Base-by-base conservation (phyloP, 441 rosid species). In the Erodium trifolium region DNA sequence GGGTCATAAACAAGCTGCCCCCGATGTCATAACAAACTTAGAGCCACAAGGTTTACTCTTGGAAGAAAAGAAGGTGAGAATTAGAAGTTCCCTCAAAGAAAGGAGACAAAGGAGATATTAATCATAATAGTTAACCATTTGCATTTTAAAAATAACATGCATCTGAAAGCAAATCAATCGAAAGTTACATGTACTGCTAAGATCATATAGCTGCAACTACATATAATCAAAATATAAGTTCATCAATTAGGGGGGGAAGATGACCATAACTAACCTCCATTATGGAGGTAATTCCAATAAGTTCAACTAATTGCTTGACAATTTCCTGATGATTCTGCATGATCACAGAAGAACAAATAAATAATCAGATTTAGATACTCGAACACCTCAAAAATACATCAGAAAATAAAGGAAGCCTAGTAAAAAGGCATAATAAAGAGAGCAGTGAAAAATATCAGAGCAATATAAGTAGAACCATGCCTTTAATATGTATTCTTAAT, bases 201-300 rank as follows among this genome's bases (percentile, higher is more conserved):
- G 4, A 62, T 17, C 43, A 68, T 1, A 65, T 11, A 23, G 69
- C 23, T 71, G 63, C 67, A 72, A 39, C 19, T 41, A 35, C 31
- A 43, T 31, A 59, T n/a, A 71, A 71, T 47, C 59, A 29, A 67
- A 23, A 41, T 18, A 53, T 13, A 45, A 67, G 51, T 34, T 75
- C 60, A 34, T 43, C 75, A 51, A 66, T 41, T 31, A 37, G 23
- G 74, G 45, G 45, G 45, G 11, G 75, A 75, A 69, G 67, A 67
- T 71, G 66, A 72, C 6, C 23, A 79, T 35, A 68, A 70, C 86
- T 68, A 82, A 90, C 98, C 98, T 93, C 98, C 98, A 93, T 87
- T 67, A 93, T 81, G 55, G 98, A 93, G 43, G 98, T 93, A 68
- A 87, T 90, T 70, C 98, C 97, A 83, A 93, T 83, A 73, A 93